phyloP scores from a whole-genome alignment of 305 asterid species.

The Fraxinus sp. region DNA sequence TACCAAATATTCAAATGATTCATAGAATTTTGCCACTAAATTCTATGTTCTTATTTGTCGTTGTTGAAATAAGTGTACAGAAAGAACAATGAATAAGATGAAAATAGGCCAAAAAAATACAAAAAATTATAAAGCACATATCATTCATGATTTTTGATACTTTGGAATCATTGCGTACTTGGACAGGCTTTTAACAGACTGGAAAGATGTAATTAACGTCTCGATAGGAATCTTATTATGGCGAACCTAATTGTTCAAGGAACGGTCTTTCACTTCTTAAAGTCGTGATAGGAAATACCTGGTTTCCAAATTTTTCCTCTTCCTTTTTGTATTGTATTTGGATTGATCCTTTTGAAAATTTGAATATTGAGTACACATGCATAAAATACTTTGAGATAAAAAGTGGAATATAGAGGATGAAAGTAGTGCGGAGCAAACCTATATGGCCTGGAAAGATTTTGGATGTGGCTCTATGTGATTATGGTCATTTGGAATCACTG shows the following conservation, averaged over 20 bases:
- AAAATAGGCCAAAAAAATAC: neutral
- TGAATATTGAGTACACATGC: neutral
- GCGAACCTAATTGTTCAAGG: neutral
- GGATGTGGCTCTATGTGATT: neutral
- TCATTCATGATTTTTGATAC: neutral
- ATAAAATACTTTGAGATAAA: neutral
- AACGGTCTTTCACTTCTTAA: neutral
- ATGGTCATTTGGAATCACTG: neutral
- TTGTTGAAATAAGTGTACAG: neutral
- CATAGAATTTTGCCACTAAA: neutral
- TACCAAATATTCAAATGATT: neutral
- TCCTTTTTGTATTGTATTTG: neutral
- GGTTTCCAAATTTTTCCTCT: neutral
- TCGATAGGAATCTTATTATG: neutral
- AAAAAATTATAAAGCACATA: neutral
- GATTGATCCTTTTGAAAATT: neutral
- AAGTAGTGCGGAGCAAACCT: neutral
- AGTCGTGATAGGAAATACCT: neutral
- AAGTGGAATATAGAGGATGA: constrained; percentile 2
- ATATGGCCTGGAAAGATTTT: neutral
- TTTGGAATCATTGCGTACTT: neutral
- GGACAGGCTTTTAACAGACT: neutral
- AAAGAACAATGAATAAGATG: neutral
- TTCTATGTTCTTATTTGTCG: neutral
- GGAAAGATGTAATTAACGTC: neutral